Base-by-base conservation (phyloP, 768 basidiomycete species). In the Holtermannia corniformis region DNA sequence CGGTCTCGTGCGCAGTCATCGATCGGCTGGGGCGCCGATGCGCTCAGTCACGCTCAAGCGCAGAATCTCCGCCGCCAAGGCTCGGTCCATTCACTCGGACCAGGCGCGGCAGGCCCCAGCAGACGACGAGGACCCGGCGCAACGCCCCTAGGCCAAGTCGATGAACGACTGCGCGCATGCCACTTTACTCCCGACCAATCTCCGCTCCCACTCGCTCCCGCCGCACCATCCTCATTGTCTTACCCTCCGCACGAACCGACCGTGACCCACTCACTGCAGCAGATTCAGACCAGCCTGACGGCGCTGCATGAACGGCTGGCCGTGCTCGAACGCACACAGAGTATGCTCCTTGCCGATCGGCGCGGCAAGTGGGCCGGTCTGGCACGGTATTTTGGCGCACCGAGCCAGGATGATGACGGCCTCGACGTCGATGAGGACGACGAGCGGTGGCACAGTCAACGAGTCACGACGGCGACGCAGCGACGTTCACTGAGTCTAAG, bases 221-320 rank as follows among this genome's bases (percentile, higher is more conserved):
- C 44, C 12, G 56, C 65, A 1, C 41, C 57, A 0, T 67, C 65
- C 11, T 62, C 62, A 0, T 67, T 52, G 44, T 57, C 63, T 11
- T 48, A 51, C 3, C 49, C 16, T 16, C 49, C 44, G 13, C 58
- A 56, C 11, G 41, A 22, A 37, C 25, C 11, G 50, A 45, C 51
- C 22, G 41, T 68, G 19, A 57, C 66, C 3, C 46, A 59, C 3
- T 60, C 60, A 7, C 49, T 70, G 11, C 65, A 68, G 43, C 61
- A 64, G 23, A 70, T 70, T 20, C 68, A 70, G 44, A 65, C 61
- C 22, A 68, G 66, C 19, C 61, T 70, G 4, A 52, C 61, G 2
- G 68, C 68, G 0, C 47, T 70, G 23, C 64, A 66, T 32, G 68
- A 70, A 28, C 50, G 68, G 21, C 60, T 70, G 43, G 55, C 58